Evolutionary conservation across 495 filamentous ascomycete genomes (phyloP), one percentile per base, ranked within the genome.

Genomic region (Staphylotrichum longicolle): DNA sequence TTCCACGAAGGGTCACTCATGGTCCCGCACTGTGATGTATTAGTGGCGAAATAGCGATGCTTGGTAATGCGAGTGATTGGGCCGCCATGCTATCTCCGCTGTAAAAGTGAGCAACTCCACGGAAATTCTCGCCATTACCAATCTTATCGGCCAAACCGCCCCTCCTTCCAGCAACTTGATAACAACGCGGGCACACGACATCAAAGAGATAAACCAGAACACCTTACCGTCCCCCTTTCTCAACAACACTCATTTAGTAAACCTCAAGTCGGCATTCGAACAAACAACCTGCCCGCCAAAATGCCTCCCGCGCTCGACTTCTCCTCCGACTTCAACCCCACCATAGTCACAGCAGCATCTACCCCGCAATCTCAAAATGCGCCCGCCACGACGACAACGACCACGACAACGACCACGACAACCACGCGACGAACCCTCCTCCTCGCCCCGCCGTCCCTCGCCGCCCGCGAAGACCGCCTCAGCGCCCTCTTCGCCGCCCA

Each of bases 391-490:
- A 63, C 58, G 53, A 53, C 50, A 10, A 11, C 52, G 39, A 42
- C 58, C 39, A 54, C 63, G n/a, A 27, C 20, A 54, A 39, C 50
- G 12, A 63, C 58, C 57, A 53, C 50, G 12, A 11, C 52, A 44
- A 42, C 58, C 39, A 54, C 63, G n/a, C 48, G 41, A 54, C 41
- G 82, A 65, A 83, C 81, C 11, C 79, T 85, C 49, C 77, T 83
- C 40, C 75, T 85, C 47, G 81, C 82, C 10, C 82, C 81, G 12
- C 80, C 82, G 10, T 82, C 80, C 32, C 73, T 82, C 69, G 76
- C 82, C 50, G 68, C 75, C 49, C 75, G 81, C 65, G 76, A 80
- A 65, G 74, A 77, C 57, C 75, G 74, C 54, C 66, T 83, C 55
- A 71, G 66, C 60, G 55, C 68, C 53, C 75, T 82, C 58, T 72